Evolutionary conservation across 208 protist species (phyloP).

Genomic region (Leishmania tropica): DNA sequence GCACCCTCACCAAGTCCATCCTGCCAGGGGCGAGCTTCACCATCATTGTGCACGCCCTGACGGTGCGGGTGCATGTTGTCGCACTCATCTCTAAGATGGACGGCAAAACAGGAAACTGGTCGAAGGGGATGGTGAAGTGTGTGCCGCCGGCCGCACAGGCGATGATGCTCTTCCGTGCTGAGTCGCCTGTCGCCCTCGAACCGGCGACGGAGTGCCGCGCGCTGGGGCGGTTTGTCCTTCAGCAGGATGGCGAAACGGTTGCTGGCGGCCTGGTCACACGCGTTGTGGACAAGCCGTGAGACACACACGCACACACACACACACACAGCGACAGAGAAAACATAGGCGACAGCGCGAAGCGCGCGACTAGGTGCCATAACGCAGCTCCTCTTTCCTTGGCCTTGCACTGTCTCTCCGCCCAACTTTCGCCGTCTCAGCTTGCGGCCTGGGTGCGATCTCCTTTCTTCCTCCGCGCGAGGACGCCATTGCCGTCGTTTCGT

Average conservation of each 20-base stretch:
- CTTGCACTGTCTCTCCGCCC: background rate
- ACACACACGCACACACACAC: background rate
- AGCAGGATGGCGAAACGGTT: constrained; percentile 81
- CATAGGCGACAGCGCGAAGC: background rate
- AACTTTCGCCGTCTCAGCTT: background rate
- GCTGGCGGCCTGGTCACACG: constrained; percentile 73
- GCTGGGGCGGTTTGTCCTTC: constrained; percentile 82
- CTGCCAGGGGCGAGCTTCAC: constrained; percentile 74
- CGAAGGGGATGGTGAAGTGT: constrained; percentile 88
- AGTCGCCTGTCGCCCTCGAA: constrained; percentile 62
- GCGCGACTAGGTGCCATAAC: background rate
- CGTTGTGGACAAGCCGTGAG: constrained; percentile 31
- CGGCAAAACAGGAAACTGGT: constrained; percentile 61
- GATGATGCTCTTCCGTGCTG: constrained; percentile 63
- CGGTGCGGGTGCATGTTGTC: constrained; percentile 68
- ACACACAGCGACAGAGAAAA: background rate
- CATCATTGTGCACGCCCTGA: constrained; percentile 73
- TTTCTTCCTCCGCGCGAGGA: too few species aligned
- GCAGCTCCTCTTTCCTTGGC: background rate
- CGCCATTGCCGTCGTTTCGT: too few species aligned
- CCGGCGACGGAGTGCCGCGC: constrained; percentile 72
- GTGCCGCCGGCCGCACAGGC: constrained; percentile 71
- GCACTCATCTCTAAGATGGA: constrained; percentile 76
- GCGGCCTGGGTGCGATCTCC: background rate
- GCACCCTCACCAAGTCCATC: constrained; percentile 60